Evolutionary conservation across 78 protist genomes (phyloP), one percentile per base, ranked within the genome.

Genomic region (Speleostelium caveatum): DNA sequence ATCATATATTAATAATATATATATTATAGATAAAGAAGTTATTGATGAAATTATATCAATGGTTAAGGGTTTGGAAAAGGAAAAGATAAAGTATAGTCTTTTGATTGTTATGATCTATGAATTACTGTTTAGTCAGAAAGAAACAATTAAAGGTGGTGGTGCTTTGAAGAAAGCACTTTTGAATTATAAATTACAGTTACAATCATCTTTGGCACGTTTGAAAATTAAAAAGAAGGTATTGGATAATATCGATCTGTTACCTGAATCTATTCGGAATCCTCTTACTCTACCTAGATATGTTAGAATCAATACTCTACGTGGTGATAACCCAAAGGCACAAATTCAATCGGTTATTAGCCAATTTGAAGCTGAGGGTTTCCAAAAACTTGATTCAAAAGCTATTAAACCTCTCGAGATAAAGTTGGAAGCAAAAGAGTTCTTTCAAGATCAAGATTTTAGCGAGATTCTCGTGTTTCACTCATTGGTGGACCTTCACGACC

Each of bases 271-370:
- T n/a, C 42, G 75, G 30, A 75, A 88, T 16, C 89, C 94, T 39
- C 32, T 76, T 3, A 63, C 68, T n/a, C 30, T 88, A 10, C 94
- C 94, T 32, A 59, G 94, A 16, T 88, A 88, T 71, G 94, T 88
- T 8, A 74, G 94, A 75, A 39, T 88, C 0, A 88, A 88, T 58
- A 75, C 87, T 26, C 51, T 72, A 33, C 21, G 19, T 16, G 32
- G 32, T 32, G 28, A 42, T 69, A 3, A 45, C 6, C 17, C 24
- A 30, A 72, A 32, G 19, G 10, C 17, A 16, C 53, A 6, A 45
- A 33, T 72, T 19, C 28, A 33, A 33, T 7, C 33, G 10, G 42
- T 39, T 16, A 72, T 72, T 21, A 0, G 32, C 1, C n/a, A 24
- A 51, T 72, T 72, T 53, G 16, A n/a, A n/a, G 7, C 63, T 22